Evolutionary conservation across 2,329 filamentous ascomycete species (phyloP).

Genomic region (Pseudomassariella vexata): DNA sequence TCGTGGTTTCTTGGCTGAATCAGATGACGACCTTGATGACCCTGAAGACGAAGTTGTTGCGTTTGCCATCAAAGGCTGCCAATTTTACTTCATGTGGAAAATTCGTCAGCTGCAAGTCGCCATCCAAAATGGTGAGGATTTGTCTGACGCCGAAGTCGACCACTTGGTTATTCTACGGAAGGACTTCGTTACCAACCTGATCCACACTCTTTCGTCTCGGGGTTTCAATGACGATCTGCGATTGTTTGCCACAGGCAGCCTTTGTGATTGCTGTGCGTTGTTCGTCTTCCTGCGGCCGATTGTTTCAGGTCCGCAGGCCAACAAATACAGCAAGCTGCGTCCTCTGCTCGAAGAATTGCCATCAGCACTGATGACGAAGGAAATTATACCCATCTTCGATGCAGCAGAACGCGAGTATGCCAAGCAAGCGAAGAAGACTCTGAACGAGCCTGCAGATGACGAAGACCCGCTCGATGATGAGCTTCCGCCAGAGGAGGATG

Average conservation of each 20-base stretch:
- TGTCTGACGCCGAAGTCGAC: conserved; percentile 55
- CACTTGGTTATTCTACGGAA: conserved; percentile 50
- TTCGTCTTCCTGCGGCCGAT: conserved; percentile 66
- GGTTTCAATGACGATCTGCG: conserved; percentile 72
- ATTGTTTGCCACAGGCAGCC: conserved; percentile 65
- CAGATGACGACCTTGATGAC: conserved; percentile 65
- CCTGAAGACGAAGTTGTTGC: conserved; percentile 74
- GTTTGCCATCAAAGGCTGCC: conserved; percentile 67
- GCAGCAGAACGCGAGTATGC: conserved; percentile 72
- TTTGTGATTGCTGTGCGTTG: conserved; percentile 77
- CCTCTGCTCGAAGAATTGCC: conserved; percentile 65
- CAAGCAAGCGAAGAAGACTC: conserved; percentile 58
- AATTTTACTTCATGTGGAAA: conserved; percentile 97
- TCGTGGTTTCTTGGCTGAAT: conserved; percentile 64
- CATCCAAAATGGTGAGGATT: conserved; percentile 47
- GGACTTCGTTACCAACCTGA: conserved; percentile 55
- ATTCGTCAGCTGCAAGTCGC: conserved; percentile 53
- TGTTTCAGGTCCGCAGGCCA: conserved; percentile 37
- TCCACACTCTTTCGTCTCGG: conserved; percentile 62
- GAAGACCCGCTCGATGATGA: conserved; percentile 66
- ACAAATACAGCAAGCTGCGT: conserved; percentile 49
- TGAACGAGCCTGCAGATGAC: conserved; percentile 62
- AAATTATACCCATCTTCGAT: conserved; percentile 72
- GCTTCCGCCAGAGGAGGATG: conserved; percentile 54
- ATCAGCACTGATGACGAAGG: conserved; percentile 51